A percentile compares a stretch with the other conserved stretches of the same genome.
phyloP scores from a whole-genome alignment of 2,329 filamentous ascomycete species.

The Penicillium aurantiogriseum region DNA sequence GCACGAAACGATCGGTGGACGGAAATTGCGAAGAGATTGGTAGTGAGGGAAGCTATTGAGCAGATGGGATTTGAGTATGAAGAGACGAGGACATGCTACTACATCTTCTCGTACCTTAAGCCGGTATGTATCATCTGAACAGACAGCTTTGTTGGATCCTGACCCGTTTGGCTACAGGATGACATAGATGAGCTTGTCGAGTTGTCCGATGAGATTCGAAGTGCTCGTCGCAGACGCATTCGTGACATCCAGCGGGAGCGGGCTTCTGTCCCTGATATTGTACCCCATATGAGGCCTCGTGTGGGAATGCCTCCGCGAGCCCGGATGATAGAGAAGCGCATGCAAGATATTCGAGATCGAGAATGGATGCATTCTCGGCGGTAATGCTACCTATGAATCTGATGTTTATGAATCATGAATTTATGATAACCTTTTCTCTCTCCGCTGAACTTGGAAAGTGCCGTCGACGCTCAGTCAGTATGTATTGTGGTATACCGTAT shows the following conservation, averaged over 20 bases:
- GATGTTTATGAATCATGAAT: not conserved
- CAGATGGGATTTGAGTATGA: conserved; percentile 82
- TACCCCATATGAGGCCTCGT: conserved; percentile 6
- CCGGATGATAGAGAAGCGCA: conserved; percentile 20
- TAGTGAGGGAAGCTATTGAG: conserved; percentile 82
- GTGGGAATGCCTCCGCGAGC: conserved; percentile 21
- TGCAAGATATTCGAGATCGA: conserved; percentile 29
- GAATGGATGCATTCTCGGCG: conserved; percentile 26
- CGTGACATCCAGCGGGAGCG: conserved; percentile 57
- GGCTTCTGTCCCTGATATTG: conserved; percentile 14
- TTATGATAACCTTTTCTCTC: not conserved
- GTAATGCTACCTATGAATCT: conserved; percentile 1
- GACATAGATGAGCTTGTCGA: conserved; percentile 83
- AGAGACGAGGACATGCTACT: conserved; percentile 85
- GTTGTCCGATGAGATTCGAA: conserved; percentile 77
- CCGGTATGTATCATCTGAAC: conserved; percentile 63
- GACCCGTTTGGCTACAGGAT: conserved; percentile 57
- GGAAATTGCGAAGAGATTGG: conserved; percentile 91
- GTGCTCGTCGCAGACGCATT: conserved; percentile 58
- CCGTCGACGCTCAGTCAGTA: not conserved
- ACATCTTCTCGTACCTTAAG: conserved; percentile 84
- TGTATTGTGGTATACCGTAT: not conserved
- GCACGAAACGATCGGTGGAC: conserved; percentile 76
- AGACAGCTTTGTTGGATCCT: not conserved
- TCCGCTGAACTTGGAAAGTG: not conserved